A percentile compares a stretch with the other conserved stretches of the same genome.
phyloP scores from a whole-genome alignment of 2,329 filamentous ascomycete genomes.

The Neonectria coccinea region DNA sequence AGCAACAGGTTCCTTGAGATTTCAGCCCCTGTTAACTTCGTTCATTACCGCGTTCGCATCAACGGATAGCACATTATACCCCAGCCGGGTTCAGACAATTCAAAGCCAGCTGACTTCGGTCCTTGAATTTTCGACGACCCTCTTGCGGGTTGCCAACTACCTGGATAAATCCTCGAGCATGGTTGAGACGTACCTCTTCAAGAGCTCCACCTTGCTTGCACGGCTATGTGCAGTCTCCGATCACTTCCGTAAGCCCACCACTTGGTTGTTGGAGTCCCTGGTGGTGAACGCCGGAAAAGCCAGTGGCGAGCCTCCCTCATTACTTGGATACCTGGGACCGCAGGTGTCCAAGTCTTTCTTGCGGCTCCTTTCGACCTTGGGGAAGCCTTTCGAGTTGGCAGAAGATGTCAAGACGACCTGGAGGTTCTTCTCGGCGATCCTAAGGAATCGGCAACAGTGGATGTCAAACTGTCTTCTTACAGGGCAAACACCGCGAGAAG shows the following conservation, averaged over 20 bases:
- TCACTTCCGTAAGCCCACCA: slow-evolving; percentile 72
- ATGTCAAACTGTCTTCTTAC: slow-evolving; percentile 94
- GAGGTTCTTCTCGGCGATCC: slow-evolving; percentile 86
- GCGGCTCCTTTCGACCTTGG: slow-evolving; percentile 79
- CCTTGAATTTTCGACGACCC: slow-evolving; percentile 73
- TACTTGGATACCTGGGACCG: slow-evolving; percentile 89
- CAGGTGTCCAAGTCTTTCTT: slow-evolving; percentile 88
- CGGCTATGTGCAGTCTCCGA: slow-evolving; percentile 80
- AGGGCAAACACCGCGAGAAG: slow-evolving; percentile 84
- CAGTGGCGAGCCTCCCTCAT: slow-evolving; percentile 84
- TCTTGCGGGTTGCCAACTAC: slow-evolving; percentile 77
- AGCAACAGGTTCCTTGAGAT: slow-evolving; percentile 76
- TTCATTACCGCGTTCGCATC: slow-evolving; percentile 64
- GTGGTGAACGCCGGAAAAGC: slow-evolving; percentile 76
- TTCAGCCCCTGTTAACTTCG: slow-evolving; percentile 80
- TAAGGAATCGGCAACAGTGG: slow-evolving; percentile 94
- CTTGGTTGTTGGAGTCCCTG: slow-evolving; percentile 78
- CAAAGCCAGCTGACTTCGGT: slow-evolving; percentile 73
- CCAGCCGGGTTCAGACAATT: slow-evolving; percentile 65
- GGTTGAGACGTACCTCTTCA: slow-evolving; percentile 84
- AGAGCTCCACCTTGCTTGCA: slow-evolving; percentile 80
- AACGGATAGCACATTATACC: slow-evolving; percentile 72
- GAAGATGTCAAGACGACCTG: slow-evolving; percentile 78
- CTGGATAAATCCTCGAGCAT: slow-evolving; percentile 72
- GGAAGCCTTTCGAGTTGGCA: slow-evolving; percentile 77